Evolutionary conservation across 1,284 basidiomycete species (phyloP).

Genomic region (Rhizoctonia solani): DNA sequence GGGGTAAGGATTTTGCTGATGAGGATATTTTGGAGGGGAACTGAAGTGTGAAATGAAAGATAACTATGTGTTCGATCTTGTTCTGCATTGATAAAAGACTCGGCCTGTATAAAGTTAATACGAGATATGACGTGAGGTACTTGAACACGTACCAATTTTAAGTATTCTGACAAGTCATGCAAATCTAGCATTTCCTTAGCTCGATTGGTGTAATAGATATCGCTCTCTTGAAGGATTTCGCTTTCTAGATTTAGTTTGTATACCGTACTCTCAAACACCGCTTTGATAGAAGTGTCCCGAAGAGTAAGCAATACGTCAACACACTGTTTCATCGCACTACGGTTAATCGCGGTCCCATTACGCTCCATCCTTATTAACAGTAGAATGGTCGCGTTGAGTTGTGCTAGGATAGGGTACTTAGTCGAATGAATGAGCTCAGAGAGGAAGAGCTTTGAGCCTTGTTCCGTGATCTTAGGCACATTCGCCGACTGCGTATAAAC

Average conservation of each 20-base stretch:
- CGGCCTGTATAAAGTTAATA: slow-evolving; percentile 60
- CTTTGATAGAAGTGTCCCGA: slow-evolving; percentile 48
- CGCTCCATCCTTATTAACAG: slow-evolving; percentile 90
- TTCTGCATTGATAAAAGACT: slow-evolving; percentile 83
- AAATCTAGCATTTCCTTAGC: slow-evolving; percentile 70
- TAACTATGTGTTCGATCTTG: slow-evolving; percentile 89
- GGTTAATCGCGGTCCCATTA: slow-evolving; percentile 88
- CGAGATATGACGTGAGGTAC: background rate
- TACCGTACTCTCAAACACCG: slow-evolving; percentile 56
- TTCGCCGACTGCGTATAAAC: slow-evolving; percentile 74
- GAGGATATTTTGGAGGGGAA: slow-evolving; percentile 68
- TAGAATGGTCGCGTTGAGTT: slow-evolving; percentile 81
- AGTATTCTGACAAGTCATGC: slow-evolving; percentile 82
- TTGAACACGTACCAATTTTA: slow-evolving; percentile 65
- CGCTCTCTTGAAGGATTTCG: slow-evolving; percentile 75
- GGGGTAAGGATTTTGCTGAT: slow-evolving; percentile 18
- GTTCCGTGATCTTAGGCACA: slow-evolving; percentile 80
- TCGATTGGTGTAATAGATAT: slow-evolving; percentile 80
- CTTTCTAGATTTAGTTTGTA: slow-evolving; percentile 90
- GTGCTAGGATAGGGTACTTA: slow-evolving; percentile 72
- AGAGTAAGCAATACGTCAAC: slow-evolving; percentile 85
- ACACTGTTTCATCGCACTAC: slow-evolving; percentile 87
- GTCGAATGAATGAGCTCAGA: slow-evolving; percentile 75
- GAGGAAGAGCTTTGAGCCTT: slow-evolving; percentile 84
- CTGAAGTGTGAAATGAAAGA: slow-evolving; percentile 74